Base-by-base conservation (phyloP, 1,284 basidiomycete species). In the Marasmius oreades region DNA sequence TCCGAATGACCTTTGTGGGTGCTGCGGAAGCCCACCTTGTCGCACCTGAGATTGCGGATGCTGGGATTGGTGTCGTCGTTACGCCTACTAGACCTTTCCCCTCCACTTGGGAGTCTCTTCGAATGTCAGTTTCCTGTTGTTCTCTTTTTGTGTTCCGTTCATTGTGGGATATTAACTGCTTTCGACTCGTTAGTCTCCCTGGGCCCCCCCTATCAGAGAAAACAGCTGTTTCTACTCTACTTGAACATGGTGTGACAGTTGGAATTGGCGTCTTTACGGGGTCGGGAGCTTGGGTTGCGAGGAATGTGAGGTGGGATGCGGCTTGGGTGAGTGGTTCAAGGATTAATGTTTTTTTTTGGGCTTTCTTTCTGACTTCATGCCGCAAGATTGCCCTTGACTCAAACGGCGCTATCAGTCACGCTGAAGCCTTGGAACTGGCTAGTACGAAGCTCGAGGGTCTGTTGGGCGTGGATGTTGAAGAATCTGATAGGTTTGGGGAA, bases 371-470 rank as follows among this genome's bases (percentile, higher is more conserved):
- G n/a, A n/a, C n/a, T 14, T 6, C 18, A 36, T 33, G n/a, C n/a
- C n/a, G n/a, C 16, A 42, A 69, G 73, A 26, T 69, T 69, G 4
- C 57, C 62, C 18, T 55, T 5, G 53, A 59, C 37, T 59, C 45
- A 6, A 6, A 51, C 11, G 81, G 77, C 1, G 62, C 68, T 1
- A 69, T 91, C 23, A 73, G 73, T 34, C 78, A 78, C 61, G 67
- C 74, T 5, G 70, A 84, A 10, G 84, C 85, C 0, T 66, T 91
- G 46, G 79, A 80, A 2, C 71, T 90, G 34, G 84, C 81, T 11
- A 82, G 83, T 11, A 73, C 76, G 26, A 88, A 86, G 63, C 69
- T 92, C 3, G 85, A 87, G 58, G 74, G 74, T 33, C 70, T 92
- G 23, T 67, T 89, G 4, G 72, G 76, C 23, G 44, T 69, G 0